Evolutionary conservation across 2,329 filamentous ascomycete genomes (phyloP).

Genomic region (Meredithiella fracta): DNA sequence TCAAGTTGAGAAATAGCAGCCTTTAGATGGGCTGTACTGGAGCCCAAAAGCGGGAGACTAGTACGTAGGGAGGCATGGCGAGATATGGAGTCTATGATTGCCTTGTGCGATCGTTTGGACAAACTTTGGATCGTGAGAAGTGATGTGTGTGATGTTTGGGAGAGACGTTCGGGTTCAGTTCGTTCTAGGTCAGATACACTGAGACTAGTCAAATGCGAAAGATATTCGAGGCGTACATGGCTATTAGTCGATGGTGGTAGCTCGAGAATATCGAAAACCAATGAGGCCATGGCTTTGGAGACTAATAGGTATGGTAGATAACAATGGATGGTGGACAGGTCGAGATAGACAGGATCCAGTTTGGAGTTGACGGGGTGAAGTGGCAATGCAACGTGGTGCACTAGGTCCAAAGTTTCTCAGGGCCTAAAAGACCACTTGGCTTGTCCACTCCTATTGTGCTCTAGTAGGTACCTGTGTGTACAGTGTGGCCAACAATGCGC

Average conservation of each 20-base stretch:
- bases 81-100: constrained; percentile 64
- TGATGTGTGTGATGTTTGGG: constrained; percentile 64
- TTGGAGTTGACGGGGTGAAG: constrained; percentile 2
- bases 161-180: constrained; percentile 63
- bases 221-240: constrained; percentile 48
- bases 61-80: constrained; percentile 57
- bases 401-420: constrained; percentile 2
- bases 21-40: constrained; percentile 49
- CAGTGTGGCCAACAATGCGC: background rate
- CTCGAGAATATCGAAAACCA: constrained; percentile 23
- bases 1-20: constrained; percentile 65
- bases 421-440: background rate
- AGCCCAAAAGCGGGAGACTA: constrained; percentile 54
- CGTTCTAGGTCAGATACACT: constrained; percentile 55
- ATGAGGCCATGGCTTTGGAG: constrained; percentile 22
- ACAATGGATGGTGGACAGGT: too few species aligned
- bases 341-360: too few species aligned
- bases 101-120: constrained; percentile 75
- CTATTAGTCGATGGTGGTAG: constrained; percentile 24
- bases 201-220: constrained; percentile 61
- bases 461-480: constrained; percentile 8
- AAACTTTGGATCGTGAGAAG: constrained; percentile 72
- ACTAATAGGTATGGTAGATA: background rate
- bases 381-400: background rate
- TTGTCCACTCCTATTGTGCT: background rate